A percentile compares a stretch with the other conserved stretches of the same genome.
Evolutionary conservation across 192 early-diverging fungal species (phyloP).

Genomic region (Allomyces javanicus): DNA sequence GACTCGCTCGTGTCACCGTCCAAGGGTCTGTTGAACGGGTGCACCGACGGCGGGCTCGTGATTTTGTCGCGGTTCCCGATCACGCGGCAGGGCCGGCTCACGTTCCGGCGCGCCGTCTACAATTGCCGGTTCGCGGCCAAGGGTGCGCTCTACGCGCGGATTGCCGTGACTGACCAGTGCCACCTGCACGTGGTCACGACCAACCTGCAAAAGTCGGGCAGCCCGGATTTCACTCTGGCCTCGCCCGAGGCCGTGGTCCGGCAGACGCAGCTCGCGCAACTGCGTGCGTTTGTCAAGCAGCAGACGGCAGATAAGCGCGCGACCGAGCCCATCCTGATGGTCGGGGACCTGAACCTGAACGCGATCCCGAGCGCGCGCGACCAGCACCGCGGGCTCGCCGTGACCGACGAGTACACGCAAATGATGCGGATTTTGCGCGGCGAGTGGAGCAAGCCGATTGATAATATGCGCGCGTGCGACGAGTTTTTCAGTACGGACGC

Average conservation of each 20-base stretch:
- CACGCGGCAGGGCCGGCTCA: slow-evolving; percentile 26
- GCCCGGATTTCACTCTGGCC: slow-evolving; percentile 24
- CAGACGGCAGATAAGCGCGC: slow-evolving; percentile 14
- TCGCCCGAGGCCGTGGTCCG: slow-evolving; percentile 33
- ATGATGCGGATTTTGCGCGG: slow-evolving; percentile 12
- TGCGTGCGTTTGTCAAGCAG: slow-evolving; percentile 44
- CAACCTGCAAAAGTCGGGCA: slow-evolving; percentile 64
- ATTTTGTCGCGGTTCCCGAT: slow-evolving; percentile 57
- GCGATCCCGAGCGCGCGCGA: slow-evolving; percentile 8
- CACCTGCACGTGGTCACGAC: slow-evolving; percentile 58
- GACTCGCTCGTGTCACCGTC: slow-evolving; percentile 38
- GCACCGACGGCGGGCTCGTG: slow-evolving; percentile 57
- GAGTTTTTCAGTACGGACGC: neutral
- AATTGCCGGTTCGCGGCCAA: slow-evolving; percentile 55
- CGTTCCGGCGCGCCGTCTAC: slow-evolving; percentile 42
- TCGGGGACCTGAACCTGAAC: slow-evolving; percentile 55
- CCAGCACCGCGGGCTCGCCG: slow-evolving; percentile 2
- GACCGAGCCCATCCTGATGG: slow-evolving; percentile 35
- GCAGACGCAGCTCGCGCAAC: slow-evolving; percentile 35
- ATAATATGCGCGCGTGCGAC: no score
- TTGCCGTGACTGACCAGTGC: slow-evolving; percentile 24
- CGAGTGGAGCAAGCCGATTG: slow-evolving; percentile 5
- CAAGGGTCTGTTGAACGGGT: slow-evolving; percentile 34
- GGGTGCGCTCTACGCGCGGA: slow-evolving; percentile 56
- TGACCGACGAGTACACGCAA: slow-evolving; percentile 14